Evolutionary conservation across 495 filamentous ascomycete species (phyloP), one percentile per base, ranked within the genome.

Genomic region (Xylaria cubensis): DNA sequence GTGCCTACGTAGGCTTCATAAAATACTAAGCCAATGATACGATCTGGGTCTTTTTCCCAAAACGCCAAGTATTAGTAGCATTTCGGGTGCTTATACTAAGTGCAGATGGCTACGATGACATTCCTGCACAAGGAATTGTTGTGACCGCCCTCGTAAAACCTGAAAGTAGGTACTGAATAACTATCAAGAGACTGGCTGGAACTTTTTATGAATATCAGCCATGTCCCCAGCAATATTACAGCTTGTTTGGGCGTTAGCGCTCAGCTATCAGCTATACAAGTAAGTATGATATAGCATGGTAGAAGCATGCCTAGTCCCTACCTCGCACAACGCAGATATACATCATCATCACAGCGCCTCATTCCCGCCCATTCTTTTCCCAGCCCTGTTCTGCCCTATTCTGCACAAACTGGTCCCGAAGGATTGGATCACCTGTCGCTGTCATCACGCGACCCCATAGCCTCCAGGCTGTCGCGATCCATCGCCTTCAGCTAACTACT

Each of bases 341-440:
- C 5, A 4, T 39, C 55, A 51, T 41, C 55, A 21, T 70, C 44
- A 58, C n/a, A 29, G 59, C 68, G 55, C 44, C 68, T 50, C 34
- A 42, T 42, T 61, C 42, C 56, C 26, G 6, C 17, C 7, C 39
- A 41, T 51, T 70, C 26, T 42, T 29, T 48, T 50, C 51, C 50
- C 67, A 59, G 53, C 44, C 68, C 68, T 26, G 58, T 64, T 39
- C 68, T 59, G 53, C 44, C 68, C 68, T 26, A 46, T 64, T 39
- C 68, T 58, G 59, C 36, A 26, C 58, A n/a, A 58, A 64, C 68
- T 44, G 68, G 68, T 63, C 58, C 46, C 68, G 59, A 44, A 48
- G 68, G 68, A 55, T 70, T 3, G 51, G 51, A 69, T 69, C 65
- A 26, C 67, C 53, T 59, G 51, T 42, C 61, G 34, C 8, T 44